phyloP scores from a whole-genome alignment of 352 stramenopile genomes.

The Halophytophthora polymorphica region DNA sequence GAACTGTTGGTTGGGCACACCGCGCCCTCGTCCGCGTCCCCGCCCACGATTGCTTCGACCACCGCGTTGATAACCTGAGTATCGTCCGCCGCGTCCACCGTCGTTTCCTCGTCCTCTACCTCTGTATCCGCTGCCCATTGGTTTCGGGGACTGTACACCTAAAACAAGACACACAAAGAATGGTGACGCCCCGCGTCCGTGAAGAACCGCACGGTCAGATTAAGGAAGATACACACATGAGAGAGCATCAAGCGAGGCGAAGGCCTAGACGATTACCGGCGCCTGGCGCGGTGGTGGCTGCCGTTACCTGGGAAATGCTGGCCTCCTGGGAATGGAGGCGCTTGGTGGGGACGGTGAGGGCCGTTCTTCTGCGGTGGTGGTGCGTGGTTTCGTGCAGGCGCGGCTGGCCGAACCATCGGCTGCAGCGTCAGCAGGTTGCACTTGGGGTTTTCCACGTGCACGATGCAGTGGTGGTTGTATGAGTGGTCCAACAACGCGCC shows the following conservation, averaged over 20 bases:
- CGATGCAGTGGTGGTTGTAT: constrained; percentile 61
- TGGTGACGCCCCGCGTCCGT: not conserved
- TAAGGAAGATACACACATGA: not conserved
- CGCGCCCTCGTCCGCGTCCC: constrained; percentile 15
- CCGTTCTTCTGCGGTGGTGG: constrained; percentile 10
- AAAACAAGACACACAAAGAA: not conserved
- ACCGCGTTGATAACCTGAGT: constrained; percentile 22
- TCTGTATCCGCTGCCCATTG: constrained; percentile 26
- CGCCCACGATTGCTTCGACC: constrained; percentile 29
- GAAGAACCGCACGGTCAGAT: not conserved
- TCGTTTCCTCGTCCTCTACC: constrained; percentile 37
- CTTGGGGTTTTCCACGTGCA: constrained; percentile 77
- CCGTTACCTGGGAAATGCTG: constrained; percentile 1
- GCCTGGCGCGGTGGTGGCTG: not conserved
- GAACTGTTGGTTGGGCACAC: constrained; percentile 18
- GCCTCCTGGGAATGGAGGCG: constrained; percentile 10
- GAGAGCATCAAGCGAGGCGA: not conserved
- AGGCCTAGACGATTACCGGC: not conserved
- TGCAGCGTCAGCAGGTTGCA: constrained; percentile 75
- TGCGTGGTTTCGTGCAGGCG: constrained; percentile 12
- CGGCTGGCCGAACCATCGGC: constrained; percentile 45
- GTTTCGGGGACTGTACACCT: constrained; percentile 8
- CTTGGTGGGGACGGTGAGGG: constrained; percentile 14
- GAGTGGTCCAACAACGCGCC: constrained; percentile 70
- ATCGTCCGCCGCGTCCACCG: constrained; percentile 17